Evolutionary conservation across 148 eudicot genomes (phyloP).

Genomic region (Rhododendron simsii): DNA sequence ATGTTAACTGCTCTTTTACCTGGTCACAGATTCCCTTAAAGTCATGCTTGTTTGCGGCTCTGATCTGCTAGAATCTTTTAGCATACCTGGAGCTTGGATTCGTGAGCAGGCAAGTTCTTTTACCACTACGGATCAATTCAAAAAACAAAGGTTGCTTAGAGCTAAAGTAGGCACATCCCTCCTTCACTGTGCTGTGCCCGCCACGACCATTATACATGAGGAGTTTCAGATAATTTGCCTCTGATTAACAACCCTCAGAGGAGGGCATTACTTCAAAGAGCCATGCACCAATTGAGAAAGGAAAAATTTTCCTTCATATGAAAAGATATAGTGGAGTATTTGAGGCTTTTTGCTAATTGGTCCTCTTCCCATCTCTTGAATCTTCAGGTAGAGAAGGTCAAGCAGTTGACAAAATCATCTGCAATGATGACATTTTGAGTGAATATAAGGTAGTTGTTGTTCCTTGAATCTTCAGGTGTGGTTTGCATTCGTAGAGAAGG

Average conservation of each 20-base stretch:
- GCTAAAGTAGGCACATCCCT: neutral
- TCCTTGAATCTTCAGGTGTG: conserved; percentile 48
- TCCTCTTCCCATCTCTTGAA: neutral
- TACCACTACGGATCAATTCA: neutral
- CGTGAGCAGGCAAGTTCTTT: conserved; percentile 65
- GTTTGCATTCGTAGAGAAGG: conserved; percentile 84
- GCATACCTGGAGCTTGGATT: conserved; percentile 72
- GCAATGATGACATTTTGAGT: conserved; percentile 47
- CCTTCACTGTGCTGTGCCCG: neutral
- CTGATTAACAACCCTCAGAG: neutral
- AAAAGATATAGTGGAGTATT: neutral
- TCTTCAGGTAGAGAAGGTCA: conserved; percentile 79
- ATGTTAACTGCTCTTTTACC: neutral
- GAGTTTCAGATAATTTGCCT: neutral
- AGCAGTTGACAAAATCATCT: conserved; percentile 58
- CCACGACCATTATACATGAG: neutral
- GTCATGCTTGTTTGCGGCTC: conserved; percentile 95
- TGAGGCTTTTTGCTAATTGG: neutral
- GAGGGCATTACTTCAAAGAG: neutral
- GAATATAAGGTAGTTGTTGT: conserved; percentile 50
- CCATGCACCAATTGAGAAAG: neutral
- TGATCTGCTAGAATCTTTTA: conserved; percentile 79
- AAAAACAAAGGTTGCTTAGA: neutral
- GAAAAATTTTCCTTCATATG: neutral
- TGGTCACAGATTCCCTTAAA: conserved; percentile 44